These are phyloP conservation scores for Penicillium ochrochloron DNA, from an alignment of 495 filamentous ascomycete genomes.

Conservation along the genomic window DNA sequence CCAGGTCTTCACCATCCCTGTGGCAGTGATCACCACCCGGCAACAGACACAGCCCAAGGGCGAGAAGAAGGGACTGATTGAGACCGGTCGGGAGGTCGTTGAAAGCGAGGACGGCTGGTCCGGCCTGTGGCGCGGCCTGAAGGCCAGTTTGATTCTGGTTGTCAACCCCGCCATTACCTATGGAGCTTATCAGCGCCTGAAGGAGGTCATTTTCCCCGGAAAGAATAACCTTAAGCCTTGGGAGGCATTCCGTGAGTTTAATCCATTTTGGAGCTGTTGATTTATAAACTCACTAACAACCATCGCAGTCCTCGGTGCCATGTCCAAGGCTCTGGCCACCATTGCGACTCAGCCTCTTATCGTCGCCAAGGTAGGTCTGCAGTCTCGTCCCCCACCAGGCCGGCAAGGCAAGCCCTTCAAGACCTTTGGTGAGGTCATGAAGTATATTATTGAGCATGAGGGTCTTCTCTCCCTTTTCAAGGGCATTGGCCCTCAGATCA, in stretches of 20 bases:
- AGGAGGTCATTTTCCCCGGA: constrained; percentile 76
- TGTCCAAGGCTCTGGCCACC: constrained; percentile 92
- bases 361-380: constrained; percentile 95
- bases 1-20: constrained; percentile 94
- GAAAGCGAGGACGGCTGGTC: constrained; percentile 86
- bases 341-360: constrained; percentile 95
- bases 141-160: constrained; percentile 94
- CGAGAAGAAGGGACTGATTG: constrained; percentile 84
- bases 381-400: constrained; percentile 85
- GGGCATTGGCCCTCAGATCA: constrained; percentile 91
- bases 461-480: constrained; percentile 86
- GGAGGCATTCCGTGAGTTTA: constrained; percentile 86
- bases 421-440: constrained; percentile 93
- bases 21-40: constrained; percentile 91
- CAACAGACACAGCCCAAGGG: constrained; percentile 90
- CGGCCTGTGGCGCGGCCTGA: constrained; percentile 93
- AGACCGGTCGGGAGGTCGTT: constrained; percentile 87
- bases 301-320: constrained; percentile 77
- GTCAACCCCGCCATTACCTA: constrained; percentile 98
- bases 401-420: constrained; percentile 92
- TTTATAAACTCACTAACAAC: constrained; percentile 24
- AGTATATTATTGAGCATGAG: constrained; percentile 87
- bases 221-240: constrained; percentile 77
- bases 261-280: not conserved
- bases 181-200: constrained; percentile 91